A percentile compares a stretch with the other conserved stretches of the same genome.
phyloP scores from a whole-genome alignment of 2,329 filamentous ascomycete genomes.

The Didymella glomerata region DNA sequence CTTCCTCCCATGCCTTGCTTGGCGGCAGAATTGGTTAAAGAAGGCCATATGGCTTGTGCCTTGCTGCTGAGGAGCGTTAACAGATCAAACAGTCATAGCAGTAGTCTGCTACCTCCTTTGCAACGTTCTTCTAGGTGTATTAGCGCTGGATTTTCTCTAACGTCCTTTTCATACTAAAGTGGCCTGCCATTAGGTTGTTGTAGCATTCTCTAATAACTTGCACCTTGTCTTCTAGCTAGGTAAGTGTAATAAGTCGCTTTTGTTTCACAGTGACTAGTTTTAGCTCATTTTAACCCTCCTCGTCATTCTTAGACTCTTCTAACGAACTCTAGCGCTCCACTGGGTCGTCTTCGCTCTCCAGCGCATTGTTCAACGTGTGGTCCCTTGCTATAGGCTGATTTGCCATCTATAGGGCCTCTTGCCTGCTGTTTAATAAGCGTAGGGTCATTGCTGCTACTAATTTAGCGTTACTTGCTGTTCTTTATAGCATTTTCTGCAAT shows the following conservation, averaged over 20 bases:
- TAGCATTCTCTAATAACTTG: neutral
- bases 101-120: neutral
- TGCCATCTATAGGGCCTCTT: no score
- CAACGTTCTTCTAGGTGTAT: neutral
- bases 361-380: no score
- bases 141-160: neutral
- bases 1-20: neutral
- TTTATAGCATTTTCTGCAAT: no score
- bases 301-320: no score
- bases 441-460: no score
- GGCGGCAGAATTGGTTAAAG: neutral
- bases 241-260: no score
- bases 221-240: neutral
- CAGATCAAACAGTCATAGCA: neutral
- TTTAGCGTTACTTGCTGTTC: no score
- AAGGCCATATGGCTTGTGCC: neutral
- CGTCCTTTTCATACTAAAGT: neutral
- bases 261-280: no score
- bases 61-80: neutral
- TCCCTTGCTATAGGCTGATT: no score
- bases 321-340: no score
- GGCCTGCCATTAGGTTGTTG: neutral
- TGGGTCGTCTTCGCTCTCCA: no score
- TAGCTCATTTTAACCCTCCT: neutral
- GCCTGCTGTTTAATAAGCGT: no score